Base-by-base conservation (phyloP, 2,329 filamentous ascomycete species). In the Aquanectria penicillioides region DNA sequence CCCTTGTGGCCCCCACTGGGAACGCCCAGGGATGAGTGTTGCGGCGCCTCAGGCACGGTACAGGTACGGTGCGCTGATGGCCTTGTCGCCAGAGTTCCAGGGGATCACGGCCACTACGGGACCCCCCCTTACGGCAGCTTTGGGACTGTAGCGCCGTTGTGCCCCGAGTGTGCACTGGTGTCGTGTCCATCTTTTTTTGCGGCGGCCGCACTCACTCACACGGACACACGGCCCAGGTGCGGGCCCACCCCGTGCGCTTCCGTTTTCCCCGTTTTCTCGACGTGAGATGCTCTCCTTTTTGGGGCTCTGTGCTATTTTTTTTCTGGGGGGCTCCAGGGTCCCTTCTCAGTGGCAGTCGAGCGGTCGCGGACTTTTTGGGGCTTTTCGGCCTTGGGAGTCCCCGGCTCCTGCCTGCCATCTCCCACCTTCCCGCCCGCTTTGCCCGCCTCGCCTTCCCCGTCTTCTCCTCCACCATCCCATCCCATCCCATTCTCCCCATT, bases 161-260 rank as follows among this genome's bases (percentile, higher is more conserved):
- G 40, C 10, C 41, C 34, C 48, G 33, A 36, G 25, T 22, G 37
- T 18, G 48, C n/a, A n/a, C n/a, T n/a, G 37, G 28, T 29, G 37
- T 53, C 37, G 22, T 44, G 41, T 55, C 23, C 31, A 18, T 26
- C 15, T 28, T 26, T 25, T 28, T 36, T 38, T 44, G 49, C 49
- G 51, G 46, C 44, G 41, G 33, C 43, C 43, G 43, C 51, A 40
- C 52, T 33, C 31, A 43, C 20, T 26, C 36, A 40, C 52, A 47
- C 52, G 52, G 52, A 22, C 46, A 53, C 49, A 56, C 52, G 57
- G 57, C 57, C 52, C 44, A 56, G 56, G 40, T 37, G 31, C 49
- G 57, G 51, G 50, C 43, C 57, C 57, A 59, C 57, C 51, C 57
- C 57, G 57, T 59, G 52, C 25, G 43, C 57, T 56, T 50, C 50